Conservation (phyloP, 495 filamentous ascomycete genomes). For the Pseudoneurospora amorphoporcata region DNA sequence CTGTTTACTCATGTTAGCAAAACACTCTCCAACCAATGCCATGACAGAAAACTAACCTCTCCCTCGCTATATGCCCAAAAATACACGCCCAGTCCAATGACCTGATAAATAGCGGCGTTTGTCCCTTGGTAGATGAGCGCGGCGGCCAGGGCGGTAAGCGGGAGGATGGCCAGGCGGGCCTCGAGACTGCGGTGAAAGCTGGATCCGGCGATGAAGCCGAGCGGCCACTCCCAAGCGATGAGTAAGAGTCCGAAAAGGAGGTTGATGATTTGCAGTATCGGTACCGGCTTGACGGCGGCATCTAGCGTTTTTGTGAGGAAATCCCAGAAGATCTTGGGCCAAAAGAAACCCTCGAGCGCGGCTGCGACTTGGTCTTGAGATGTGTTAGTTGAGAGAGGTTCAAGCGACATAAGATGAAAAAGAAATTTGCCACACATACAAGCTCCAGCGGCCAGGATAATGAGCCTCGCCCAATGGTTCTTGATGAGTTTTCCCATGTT, state of each 20-base stretch:
- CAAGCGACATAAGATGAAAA: not conserved
- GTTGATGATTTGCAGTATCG: constrained; percentile 89
- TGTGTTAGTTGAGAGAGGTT: constrained; percentile 6
- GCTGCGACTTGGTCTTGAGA: constrained; percentile 68
- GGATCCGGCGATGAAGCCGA: constrained; percentile 55
- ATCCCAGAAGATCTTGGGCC: constrained; percentile 99
- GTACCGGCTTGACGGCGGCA: constrained; percentile 70
- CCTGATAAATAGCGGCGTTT: constrained; percentile 85
- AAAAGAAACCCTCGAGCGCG: constrained; percentile 82
- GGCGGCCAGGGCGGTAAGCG: constrained; percentile 63
- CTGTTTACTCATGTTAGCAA: constrained; percentile 16
- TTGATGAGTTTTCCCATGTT: constrained; percentile 96
- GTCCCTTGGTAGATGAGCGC: constrained; percentile 84
- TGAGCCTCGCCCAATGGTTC: constrained; percentile 95
- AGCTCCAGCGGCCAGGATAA: constrained; percentile 71
- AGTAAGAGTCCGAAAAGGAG: constrained; percentile 77
- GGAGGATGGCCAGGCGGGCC: constrained; percentile 71
- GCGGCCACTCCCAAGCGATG: constrained; percentile 86
- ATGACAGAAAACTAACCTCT: constrained; percentile 43
- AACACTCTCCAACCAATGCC: not conserved
- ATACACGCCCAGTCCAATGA: constrained; percentile 77
- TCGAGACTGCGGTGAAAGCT: constrained; percentile 79
- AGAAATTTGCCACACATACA: constrained; percentile 49
- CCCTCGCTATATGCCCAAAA: constrained; percentile 97
- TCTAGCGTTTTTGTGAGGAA: constrained; percentile 89